phyloP scores from a whole-genome alignment of 2,329 filamentous ascomycete genomes.

The Penicillium sp. region DNA sequence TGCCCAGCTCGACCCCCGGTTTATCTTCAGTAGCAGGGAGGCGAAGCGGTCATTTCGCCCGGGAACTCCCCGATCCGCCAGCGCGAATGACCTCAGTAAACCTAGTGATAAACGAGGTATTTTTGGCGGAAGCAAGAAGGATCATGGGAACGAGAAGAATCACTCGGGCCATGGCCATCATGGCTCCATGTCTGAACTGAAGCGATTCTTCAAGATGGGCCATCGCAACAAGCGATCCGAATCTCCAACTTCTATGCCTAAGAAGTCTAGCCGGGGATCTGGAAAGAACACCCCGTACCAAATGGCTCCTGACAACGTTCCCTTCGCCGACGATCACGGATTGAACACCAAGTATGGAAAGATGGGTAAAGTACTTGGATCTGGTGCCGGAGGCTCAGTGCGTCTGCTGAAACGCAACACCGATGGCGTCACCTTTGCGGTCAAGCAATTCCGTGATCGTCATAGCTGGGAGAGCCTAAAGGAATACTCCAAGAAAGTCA shows the following conservation, averaged over 20 bases:
- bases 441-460: constrained; percentile 91
- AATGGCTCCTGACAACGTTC: constrained; percentile 56
- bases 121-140: constrained; percentile 58
- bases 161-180: constrained; percentile 57
- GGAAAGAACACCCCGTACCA: constrained; percentile 59
- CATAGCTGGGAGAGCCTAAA: constrained; percentile 92
- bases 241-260: constrained; percentile 63
- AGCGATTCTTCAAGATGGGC: constrained; percentile 86
- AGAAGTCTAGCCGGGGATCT: constrained; percentile 55
- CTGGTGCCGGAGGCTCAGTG: constrained; percentile 92
- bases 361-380: constrained; percentile 88
- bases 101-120: constrained; percentile 54
- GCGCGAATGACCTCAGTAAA: constrained; percentile 42
- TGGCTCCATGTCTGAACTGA: constrained; percentile 90
- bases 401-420: constrained; percentile 90
- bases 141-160: constrained; percentile 50
- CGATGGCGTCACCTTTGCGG: constrained; percentile 91
- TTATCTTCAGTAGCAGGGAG: constrained; percentile 79
- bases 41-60: constrained; percentile 56
- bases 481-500: constrained; percentile 97
- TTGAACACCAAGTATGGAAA: constrained; percentile 92
- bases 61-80: constrained; percentile 50
- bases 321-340: constrained; percentile 92
- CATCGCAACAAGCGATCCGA: constrained; percentile 65
- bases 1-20: constrained; percentile 73